Percentiles rank a stretch among this genome's conserved stretches.
These are phyloP conservation scores for Cinnamomum micranthum DNA, from an alignment of 164 flowering plant species.

Conservation along the genomic window DNA sequence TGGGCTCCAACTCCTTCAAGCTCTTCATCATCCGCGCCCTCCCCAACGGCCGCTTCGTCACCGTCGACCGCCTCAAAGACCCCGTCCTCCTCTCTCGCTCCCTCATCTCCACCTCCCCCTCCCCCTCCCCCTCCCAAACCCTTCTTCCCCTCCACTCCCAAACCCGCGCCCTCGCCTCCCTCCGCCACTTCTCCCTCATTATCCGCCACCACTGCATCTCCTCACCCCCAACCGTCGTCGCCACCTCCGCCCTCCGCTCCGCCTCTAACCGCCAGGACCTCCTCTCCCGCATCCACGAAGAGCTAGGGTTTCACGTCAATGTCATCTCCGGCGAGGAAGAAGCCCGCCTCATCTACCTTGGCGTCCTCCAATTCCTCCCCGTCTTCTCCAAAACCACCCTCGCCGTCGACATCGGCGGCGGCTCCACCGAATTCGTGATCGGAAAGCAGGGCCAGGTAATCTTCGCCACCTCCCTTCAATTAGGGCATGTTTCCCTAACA, in stretches of 20 bases:
- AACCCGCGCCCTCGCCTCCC: constrained; percentile 37
- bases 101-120: constrained; percentile 8
- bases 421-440: constrained; percentile 63
- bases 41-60: constrained; percentile 49
- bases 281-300: constrained; percentile 20
- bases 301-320: constrained; percentile 30
- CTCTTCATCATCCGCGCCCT: constrained; percentile 42
- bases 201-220: constrained; percentile 24
- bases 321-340: constrained; percentile 63
- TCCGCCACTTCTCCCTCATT: constrained; percentile 30
- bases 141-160: constrained; percentile 18
- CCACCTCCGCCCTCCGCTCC: constrained; percentile 63
- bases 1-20: constrained; percentile 87
- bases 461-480: constrained; percentile 41
- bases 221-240: constrained; percentile 35
- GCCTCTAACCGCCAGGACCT: constrained; percentile 39
- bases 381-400: constrained; percentile 32
- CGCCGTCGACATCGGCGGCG: constrained; percentile 64
- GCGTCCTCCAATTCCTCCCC: constrained; percentile 55
- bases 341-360: constrained; percentile 48
- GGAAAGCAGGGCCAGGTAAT: constrained; percentile 43
- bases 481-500: constrained; percentile 65
- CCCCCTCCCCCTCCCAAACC: constrained; percentile 1
- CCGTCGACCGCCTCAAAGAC: constrained; percentile 42
- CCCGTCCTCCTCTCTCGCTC: constrained; percentile 51